Evolutionary conservation across 75 land plant genomes (phyloP), one percentile per base, ranked within the genome.

Genomic region (Pinus albicaulis): DNA sequence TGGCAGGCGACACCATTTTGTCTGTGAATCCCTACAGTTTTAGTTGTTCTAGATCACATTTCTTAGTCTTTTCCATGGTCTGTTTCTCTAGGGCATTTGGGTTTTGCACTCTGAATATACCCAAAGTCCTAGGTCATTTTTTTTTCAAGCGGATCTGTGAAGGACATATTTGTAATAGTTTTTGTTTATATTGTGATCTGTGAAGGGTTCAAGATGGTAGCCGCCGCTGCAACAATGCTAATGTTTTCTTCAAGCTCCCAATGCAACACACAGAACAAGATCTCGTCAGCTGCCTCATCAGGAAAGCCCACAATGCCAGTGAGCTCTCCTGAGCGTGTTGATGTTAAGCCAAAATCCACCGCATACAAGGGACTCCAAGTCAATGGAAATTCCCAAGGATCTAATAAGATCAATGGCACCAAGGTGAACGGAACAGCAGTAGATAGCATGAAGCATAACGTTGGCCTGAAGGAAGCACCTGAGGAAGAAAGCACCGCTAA

Each of bases 321-420:
- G 11, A 48, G 53, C 53, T 48, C 53, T 48, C 53, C 53, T 48
- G 53, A 48, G 53, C 53, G 12, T 48, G 74, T 72, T 72, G 57
- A 55, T 55, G 74, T 72, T 10, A 72, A 72, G 34, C 8, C 74
- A 0, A 72, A 72, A 55, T 16, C 71, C 19, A 19, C 71, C 16
- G 17, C 31, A 19, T 72, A 25, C 74, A 72, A 72, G 74, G 44
- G 83, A 44, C 57, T 89, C 71, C 79, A 82, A 34, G 86, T 84
- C 11, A 89, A 84, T 75, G 80, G 91, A 16, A 89, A 77, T 72
- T 88, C 89, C n/a, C 88, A 91, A 55, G 87, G 86, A 1, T 69
- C 87, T 1, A 76, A 82, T 0, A 91, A 89, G 76, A 76, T 87
- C 65, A 89, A 91, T 76, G 91, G 91, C 19, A 82, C 74, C 34